These are phyloP conservation scores for Sclerotinia spermophila DNA, from an alignment of 2,329 filamentous ascomycete species.

Conservation along the genomic window DNA sequence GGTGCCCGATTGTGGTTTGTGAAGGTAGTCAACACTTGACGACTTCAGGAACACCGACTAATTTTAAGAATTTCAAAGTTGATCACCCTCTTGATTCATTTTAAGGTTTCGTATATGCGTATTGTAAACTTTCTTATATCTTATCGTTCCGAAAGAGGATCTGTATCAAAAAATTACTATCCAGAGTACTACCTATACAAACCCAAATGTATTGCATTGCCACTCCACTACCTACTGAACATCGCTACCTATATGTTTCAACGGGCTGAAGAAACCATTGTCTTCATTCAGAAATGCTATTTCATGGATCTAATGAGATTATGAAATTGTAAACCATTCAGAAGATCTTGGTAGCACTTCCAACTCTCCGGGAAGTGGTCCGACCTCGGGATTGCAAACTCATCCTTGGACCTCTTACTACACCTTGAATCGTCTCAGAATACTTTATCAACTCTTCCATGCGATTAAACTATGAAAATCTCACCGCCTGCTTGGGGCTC, in stretches of 20 bases:
- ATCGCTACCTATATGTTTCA: background rate
- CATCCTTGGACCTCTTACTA: background rate
- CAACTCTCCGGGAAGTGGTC: background rate
- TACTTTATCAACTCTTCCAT: background rate
- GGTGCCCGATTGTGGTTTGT: conserved; percentile 1
- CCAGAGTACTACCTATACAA: background rate
- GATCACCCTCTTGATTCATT: background rate
- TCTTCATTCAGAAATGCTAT: background rate
- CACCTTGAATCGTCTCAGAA: background rate
- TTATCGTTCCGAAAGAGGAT: background rate
- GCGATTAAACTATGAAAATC: background rate
- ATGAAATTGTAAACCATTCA: background rate
- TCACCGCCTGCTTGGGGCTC: background rate
- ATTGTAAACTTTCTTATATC: background rate
- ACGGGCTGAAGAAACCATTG: background rate
- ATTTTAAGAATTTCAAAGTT: background rate
- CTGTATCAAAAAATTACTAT: background rate
- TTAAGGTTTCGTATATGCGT: background rate
- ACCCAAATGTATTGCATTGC: background rate
- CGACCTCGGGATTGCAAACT: background rate
- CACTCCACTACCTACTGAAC: background rate
- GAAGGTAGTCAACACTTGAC: conserved; percentile 11
- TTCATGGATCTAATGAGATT: background rate
- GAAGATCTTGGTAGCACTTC: background rate
- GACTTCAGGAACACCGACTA: background rate